Percentiles rank a stretch among this genome's conserved stretches.
Conservation (phyloP, 768 basidiomycete genomes). For the Austroboletus eburneus region DNA sequence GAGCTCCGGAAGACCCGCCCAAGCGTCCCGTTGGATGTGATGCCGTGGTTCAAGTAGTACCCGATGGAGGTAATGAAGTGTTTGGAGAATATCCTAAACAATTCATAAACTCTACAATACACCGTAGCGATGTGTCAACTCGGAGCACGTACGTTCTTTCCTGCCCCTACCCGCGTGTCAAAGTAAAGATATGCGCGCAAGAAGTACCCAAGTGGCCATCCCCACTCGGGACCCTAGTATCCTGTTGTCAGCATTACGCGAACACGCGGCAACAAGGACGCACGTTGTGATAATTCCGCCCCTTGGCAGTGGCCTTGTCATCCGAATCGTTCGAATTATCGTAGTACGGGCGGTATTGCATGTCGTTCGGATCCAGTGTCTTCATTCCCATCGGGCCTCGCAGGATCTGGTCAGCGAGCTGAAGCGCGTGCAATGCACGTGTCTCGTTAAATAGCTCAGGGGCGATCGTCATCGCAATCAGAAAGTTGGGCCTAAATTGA, state of each 20-base stretch:
- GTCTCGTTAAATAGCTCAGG: slow-evolving; percentile 86
- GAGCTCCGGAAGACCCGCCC: slow-evolving; percentile 92
- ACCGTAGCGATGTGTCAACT: background rate
- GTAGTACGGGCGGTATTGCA: slow-evolving; percentile 87
- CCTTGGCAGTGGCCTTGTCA: slow-evolving; percentile 86
- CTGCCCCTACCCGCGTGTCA: slow-evolving; percentile 63
- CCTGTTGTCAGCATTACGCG: slow-evolving; percentile 12
- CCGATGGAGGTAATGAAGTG: slow-evolving; percentile 76
- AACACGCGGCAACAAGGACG: slow-evolving; percentile 15
- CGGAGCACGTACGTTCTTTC: slow-evolving; percentile 59
- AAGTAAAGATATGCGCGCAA: slow-evolving; percentile 90
- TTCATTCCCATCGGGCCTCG: slow-evolving; percentile 94
- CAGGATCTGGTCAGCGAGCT: slow-evolving; percentile 74
- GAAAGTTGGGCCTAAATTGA: slow-evolving; percentile 90
- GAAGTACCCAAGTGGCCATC: slow-evolving; percentile 95
- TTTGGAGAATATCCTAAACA: slow-evolving; percentile 67
- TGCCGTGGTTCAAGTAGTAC: slow-evolving; percentile 65
- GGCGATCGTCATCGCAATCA: slow-evolving; percentile 95
- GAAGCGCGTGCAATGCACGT: slow-evolving; percentile 76
- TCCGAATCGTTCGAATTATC: slow-evolving; percentile 90
- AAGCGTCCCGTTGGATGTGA: slow-evolving; percentile 76
- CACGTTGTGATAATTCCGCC: slow-evolving; percentile 91
- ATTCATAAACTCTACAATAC: background rate
- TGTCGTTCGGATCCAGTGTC: slow-evolving; percentile 84
- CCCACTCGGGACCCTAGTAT: slow-evolving; percentile 84